Base-by-base conservation (phyloP, 2,329 filamentous ascomycete genomes). In the Neoarthrinium moseri region DNA sequence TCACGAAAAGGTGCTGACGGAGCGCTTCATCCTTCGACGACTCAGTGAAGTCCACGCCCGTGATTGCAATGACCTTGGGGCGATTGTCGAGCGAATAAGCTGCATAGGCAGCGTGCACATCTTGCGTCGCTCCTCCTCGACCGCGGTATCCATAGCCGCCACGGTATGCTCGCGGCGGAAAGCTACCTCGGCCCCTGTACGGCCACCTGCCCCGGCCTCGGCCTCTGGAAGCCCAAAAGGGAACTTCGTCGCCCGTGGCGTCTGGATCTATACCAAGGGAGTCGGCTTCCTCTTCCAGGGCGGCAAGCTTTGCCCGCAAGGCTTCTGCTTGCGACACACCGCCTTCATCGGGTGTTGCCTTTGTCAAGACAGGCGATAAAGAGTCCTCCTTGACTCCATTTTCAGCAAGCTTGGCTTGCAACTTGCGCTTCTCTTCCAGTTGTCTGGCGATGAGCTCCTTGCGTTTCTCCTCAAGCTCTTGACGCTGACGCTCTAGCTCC, bases 11-110 rank as follows among this genome's bases (percentile, higher is more conserved):
- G 63, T 86, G 85, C 56, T 89, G 84, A 50, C 86, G 75, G 34
- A 92, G 69, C 22, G 75, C 74, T 64, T 91, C 87, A 52, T 91
- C 84, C 57, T 80, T 81, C 23, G 77, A 77, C 2, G 78, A 60
- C 12, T 73, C 73, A 4, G 83, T 81, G 58, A 85, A 83, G 64
- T 83, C 82, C 10, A 81, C 75, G 3, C 82, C 85, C 6, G 74
- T 73, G 20, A 92, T 67, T 5, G 78, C 75, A 8, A 94, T 71
- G 50, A 77, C 83, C 61, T 80, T 86, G 0, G 89, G 84, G 35
- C 89, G 75, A 61, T 91, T 91, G 58, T 94, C 89, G 18, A 94
- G 73, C 15, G 85, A 84, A 54, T 84, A 86, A 24, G 77, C 74
- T 4, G 75, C 80, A 54, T 83, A 83, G 1, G 75, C 77, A 3